phyloP scores from a whole-genome alignment of 768 basidiomycete genomes.

The Termitomyces sp. region DNA sequence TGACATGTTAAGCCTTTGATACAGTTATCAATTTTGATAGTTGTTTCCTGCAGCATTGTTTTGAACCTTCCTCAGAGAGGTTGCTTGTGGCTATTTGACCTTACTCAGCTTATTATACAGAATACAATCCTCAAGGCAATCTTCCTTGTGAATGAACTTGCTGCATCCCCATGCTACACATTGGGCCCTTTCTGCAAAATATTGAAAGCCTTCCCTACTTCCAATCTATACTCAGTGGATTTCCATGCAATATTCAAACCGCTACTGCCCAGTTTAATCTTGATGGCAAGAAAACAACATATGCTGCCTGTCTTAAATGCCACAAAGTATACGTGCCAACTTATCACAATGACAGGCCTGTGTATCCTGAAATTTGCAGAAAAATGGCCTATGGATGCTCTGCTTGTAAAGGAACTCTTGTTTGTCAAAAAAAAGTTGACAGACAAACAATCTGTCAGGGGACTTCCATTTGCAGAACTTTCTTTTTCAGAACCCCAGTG shows the following conservation, averaged over 20 bases:
- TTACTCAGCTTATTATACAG: neutral
- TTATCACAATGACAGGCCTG: neutral
- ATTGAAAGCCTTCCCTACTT: neutral
- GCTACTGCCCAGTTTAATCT: neutral
- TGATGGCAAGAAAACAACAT: neutral
- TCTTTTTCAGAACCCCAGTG: no score
- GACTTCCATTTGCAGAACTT: neutral
- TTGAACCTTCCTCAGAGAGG: neutral
- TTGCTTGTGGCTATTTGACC: neutral
- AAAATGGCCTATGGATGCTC: neutral
- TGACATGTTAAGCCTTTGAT: neutral
- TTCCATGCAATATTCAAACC: neutral
- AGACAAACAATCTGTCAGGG: neutral
- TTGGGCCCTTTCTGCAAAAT: neutral
- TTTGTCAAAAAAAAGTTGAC: no score
- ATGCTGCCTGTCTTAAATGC: neutral
- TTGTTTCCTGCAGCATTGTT: neutral
- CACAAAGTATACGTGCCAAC: neutral
- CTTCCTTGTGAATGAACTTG: neutral
- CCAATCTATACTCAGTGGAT: neutral
- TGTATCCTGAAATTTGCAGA: neutral
- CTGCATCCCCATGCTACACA: no score
- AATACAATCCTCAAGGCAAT: neutral
- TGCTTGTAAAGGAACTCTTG: neutral
- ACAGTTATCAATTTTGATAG: neutral